Evolutionary conservation across 306 rosid species (phyloP), one percentile per base, ranked within the genome.

Genomic region (Cicer chorassanicum): DNA sequence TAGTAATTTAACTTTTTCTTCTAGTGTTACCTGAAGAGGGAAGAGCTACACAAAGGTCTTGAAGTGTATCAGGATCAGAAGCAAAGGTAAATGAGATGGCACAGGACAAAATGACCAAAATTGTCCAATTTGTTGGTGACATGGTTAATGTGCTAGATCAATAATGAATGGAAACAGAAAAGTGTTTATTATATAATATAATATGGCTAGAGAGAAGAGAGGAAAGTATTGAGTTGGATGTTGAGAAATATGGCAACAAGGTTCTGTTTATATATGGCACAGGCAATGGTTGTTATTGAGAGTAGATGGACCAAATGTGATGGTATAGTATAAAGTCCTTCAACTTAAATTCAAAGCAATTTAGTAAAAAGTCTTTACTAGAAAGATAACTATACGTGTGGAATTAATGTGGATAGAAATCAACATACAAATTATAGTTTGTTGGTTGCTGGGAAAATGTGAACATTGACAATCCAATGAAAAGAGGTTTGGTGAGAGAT

Each of bases 11-110:
- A 44, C 13, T 44, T 44, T 44, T 44, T 44, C 11, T 44, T 44
- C 10, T 2, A 8, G 4, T 44, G 10, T 9, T 81, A 81, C 88
- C 88, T 72, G 88, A 82, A 73, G 86, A 76, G 42, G 90, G 85
- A 69, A 77, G 83, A 57, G 88, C 90, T 1, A 82, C 90, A 74
- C 90, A 87, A 45, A 87, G 82, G 74, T 87, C 90, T 72, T 87
- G 90, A 29, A 87, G 86, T 40, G 80, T 7, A 51, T 84, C 88
- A 49, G 90, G 88, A 72, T 87, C 90, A 59, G 88, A 73, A 65
- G 88, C 77, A 1, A 73, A 43, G 36, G 74, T 43, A 18, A 56
- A 68, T 48, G 80, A 69, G 45, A 84, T 44, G 66, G 78, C 76
- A 77, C 34, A 46, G 36, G 49, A 40, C 39, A 82, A 73, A 78